A percentile compares a stretch with the other conserved stretches of the same genome.
phyloP scores from a whole-genome alignment of 768 basidiomycete genomes.

The Rhizopogon vinicolor region DNA sequence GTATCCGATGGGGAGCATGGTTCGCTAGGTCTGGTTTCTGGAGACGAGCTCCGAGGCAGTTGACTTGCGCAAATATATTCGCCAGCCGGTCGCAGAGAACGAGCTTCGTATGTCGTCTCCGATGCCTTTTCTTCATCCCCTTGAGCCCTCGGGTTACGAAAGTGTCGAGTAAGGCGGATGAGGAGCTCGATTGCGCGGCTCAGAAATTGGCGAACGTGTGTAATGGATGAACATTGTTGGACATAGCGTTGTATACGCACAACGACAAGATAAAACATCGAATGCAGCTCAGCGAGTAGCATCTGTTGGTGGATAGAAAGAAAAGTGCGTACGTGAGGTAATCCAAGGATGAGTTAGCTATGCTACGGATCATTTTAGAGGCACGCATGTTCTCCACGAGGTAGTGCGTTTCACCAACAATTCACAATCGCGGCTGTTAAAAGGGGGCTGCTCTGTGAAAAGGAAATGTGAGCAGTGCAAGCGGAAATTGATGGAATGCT shows the following conservation, averaged over 20 bases:
- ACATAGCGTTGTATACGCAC: background rate
- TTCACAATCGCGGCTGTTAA: background rate
- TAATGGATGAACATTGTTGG: background rate
- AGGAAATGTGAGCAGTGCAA: background rate
- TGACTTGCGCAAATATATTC: background rate
- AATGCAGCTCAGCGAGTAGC: background rate
- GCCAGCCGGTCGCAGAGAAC: background rate
- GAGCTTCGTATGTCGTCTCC: background rate
- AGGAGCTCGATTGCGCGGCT: background rate
- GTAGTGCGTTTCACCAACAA: background rate
- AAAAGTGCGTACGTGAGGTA: background rate
- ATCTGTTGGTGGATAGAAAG: background rate
- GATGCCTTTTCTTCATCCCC: background rate
- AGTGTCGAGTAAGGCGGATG: background rate
- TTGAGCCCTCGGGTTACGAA: background rate
- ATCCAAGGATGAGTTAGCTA: background rate
- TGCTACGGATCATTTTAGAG: background rate
- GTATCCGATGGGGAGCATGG: constrained; percentile 2
- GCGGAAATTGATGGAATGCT: background rate
- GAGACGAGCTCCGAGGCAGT: background rate
- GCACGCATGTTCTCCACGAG: background rate
- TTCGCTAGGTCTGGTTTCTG: background rate
- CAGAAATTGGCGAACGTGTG: background rate
- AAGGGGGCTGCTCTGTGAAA: background rate
- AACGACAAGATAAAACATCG: background rate